A percentile compares a stretch with the other conserved stretches of the same genome.
Conservation (phyloP, 2,329 filamentous ascomycete species). For the Cladosporium halotolerans region DNA sequence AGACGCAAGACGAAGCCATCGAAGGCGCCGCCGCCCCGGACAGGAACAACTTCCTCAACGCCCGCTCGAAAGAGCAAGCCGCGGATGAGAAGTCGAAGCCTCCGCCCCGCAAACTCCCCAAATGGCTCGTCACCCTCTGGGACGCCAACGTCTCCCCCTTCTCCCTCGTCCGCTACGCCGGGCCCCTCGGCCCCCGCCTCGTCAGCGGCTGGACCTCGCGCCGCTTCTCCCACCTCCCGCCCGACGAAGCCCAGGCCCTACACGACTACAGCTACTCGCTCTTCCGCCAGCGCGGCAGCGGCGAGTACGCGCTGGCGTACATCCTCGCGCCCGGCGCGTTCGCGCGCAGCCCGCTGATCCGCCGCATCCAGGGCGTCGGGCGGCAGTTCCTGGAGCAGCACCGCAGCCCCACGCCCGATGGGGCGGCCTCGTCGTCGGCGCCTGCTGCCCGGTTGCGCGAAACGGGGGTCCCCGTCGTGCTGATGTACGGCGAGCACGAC, state of each 20-base stretch:
- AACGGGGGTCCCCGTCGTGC: conserved; percentile 72
- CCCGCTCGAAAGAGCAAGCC: conserved; percentile 33
- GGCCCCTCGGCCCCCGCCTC: conserved; percentile 82
- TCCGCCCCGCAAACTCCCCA: conserved; percentile 58
- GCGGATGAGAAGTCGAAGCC: conserved; percentile 27
- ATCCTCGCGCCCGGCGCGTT: conserved; percentile 91
- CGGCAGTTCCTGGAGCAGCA: conserved; percentile 52
- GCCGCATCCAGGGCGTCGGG: conserved; percentile 78
- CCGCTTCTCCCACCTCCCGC: conserved; percentile 81
- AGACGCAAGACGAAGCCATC: conserved; percentile 57
- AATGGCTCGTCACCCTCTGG: conserved; percentile 91
- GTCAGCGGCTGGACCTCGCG: conserved; percentile 93
- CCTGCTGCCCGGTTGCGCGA: conserved; percentile 36
- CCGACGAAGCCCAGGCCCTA: conserved; percentile 71
- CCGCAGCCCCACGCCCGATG: conserved; percentile 22
- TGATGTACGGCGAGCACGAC: conserved; percentile 97
- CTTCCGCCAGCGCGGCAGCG: conserved; percentile 85
- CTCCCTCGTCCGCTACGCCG: conserved; percentile 77
- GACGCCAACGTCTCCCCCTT: conserved; percentile 96
- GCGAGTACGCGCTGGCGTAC: conserved; percentile 89
- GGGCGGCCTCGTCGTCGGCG: conserved; percentile 16
- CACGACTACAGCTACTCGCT: conserved; percentile 93
- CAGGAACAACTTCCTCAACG: conserved; percentile 45
- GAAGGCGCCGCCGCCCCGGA: conserved; percentile 39
- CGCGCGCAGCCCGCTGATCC: conserved; percentile 78